phyloP scores from a whole-genome alignment of 257 asterid genomes.

The Ocimum tenuiflorum region DNA sequence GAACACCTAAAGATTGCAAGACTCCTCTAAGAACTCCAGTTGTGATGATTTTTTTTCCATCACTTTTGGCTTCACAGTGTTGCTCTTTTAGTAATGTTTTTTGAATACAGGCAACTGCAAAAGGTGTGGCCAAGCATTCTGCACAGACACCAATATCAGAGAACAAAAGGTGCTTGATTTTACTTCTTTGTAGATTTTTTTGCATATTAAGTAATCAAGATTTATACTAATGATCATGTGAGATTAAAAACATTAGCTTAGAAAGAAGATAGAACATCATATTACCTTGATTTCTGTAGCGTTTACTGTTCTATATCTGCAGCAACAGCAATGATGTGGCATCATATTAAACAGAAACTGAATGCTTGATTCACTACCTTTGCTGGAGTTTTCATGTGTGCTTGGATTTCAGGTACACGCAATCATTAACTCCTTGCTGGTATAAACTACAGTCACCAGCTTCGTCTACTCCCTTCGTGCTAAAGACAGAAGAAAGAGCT shows the following conservation, averaged over 20 bases:
- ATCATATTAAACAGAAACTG: too few relatives aligned
- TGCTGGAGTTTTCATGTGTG: too few relatives aligned
- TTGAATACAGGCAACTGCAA: slow-evolving; percentile 35
- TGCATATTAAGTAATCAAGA: too few relatives aligned
- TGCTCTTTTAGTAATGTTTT: background rate
- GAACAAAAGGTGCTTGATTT: slow-evolving; percentile 38
- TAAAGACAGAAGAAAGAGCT: slow-evolving; percentile 96
- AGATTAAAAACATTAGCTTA: too few relatives aligned
- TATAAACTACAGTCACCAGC: slow-evolving; percentile 71
- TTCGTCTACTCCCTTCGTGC: slow-evolving; percentile 55
- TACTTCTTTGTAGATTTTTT: background rate
- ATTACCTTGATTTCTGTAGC: too few relatives aligned
- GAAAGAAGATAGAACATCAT: too few relatives aligned
- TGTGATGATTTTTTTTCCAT: slow-evolving; percentile 23
- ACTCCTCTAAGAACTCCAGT: slow-evolving; percentile 59
- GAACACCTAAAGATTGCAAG: slow-evolving; percentile 20
- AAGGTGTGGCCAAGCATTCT: slow-evolving; percentile 32
- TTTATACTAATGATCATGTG: too few relatives aligned
- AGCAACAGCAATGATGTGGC: background rate
- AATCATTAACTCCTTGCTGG: slow-evolving; percentile 60
- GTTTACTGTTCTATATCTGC: too few relatives aligned
- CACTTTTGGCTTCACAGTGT: background rate
- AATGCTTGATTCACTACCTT: too few relatives aligned
- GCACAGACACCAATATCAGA: slow-evolving; percentile 52
- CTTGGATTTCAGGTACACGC: too few relatives aligned